Percentiles rank a stretch among this genome's conserved stretches.
Evolutionary conservation across 768 basidiomycete genomes (phyloP).

Genomic region (Rhodotorula graminis): DNA sequence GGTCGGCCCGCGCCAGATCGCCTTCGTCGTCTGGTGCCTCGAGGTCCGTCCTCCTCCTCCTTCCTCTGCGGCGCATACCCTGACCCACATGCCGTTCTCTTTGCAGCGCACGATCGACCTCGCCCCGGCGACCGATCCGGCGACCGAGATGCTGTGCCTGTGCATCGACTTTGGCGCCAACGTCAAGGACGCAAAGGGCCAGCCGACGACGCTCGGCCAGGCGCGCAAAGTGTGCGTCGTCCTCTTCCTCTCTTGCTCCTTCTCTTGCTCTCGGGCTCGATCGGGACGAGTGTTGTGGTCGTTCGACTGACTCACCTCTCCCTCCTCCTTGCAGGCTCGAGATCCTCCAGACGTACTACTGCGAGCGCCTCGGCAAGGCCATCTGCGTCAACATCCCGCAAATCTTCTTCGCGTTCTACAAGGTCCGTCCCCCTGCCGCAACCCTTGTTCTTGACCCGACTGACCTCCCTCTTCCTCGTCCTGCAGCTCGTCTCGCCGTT

Average conservation of each 20-base stretch:
- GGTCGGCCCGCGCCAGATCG: conserved; percentile 45
- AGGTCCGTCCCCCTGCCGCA: conserved; percentile 13
- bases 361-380: conserved; percentile 69
- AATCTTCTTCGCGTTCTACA: conserved; percentile 40
- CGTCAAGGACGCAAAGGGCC: conserved; percentile 31
- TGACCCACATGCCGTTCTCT: neutral
- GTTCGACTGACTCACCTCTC: conserved; percentile 40
- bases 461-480: neutral
- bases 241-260: neutral
- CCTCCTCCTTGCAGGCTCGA: conserved; percentile 49
- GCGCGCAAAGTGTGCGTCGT: conserved; percentile 39
- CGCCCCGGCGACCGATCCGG: conserved; percentile 25
- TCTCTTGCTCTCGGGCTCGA: neutral
- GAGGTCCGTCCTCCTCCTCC: conserved; percentile 49
- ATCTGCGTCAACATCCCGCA: conserved; percentile 71
- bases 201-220: conserved; percentile 41
- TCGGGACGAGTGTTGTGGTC: neutral
- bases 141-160: conserved; percentile 36
- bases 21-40: conserved; percentile 69
- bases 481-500: conserved; percentile 48
- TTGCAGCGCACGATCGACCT: conserved; percentile 33
- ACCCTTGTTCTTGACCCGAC: too few species aligned
- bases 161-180: conserved; percentile 44
- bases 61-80: neutral
- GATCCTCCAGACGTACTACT: conserved; percentile 43